phyloP scores from a whole-genome alignment of 2,329 filamentous ascomycete genomes.

The Chaetomium globosum region DNA sequence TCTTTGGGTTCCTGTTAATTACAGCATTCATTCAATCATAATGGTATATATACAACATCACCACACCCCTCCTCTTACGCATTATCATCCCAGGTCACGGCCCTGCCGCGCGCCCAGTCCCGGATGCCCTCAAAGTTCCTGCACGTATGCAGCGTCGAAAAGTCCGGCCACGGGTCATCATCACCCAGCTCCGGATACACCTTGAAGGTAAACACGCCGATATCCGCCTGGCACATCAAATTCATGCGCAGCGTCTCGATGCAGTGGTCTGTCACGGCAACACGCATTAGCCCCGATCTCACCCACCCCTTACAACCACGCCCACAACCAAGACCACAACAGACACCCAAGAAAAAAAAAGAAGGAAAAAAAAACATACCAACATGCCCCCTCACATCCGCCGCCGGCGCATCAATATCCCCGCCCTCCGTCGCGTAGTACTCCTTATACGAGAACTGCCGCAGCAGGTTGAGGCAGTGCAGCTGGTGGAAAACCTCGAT shows the following conservation, averaged over 20 bases:
- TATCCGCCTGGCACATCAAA: slow-evolving; percentile 21
- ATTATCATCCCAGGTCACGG: slow-evolving; percentile 23
- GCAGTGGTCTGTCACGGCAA: slow-evolving; percentile 11
- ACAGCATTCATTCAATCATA: background rate
- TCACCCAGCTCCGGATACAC: slow-evolving; percentile 19
- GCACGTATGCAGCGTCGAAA: slow-evolving; percentile 21
- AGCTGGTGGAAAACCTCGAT: slow-evolving; percentile 23
- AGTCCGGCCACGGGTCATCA: slow-evolving; percentile 23
- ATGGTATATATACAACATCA: background rate
- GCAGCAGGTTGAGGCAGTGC: slow-evolving; percentile 19
- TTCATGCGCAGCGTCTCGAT: slow-evolving; percentile 19
- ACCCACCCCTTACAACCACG: too few species aligned
- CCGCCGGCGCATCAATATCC: background rate
- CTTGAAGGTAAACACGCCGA: slow-evolving; percentile 22
- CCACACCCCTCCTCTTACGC: background rate
- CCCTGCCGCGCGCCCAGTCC: slow-evolving; percentile 11
- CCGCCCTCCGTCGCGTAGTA: slow-evolving; percentile 10
- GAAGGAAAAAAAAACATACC: background rate
- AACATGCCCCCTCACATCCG: slow-evolving; percentile 15
- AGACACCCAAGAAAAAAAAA: too few species aligned
- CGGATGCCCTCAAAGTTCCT: slow-evolving; percentile 18
- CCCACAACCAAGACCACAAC: too few species aligned
- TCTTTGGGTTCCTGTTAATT: too few species aligned
- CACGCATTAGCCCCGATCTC: background rate
- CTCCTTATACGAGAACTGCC: slow-evolving; percentile 19